These are phyloP conservation scores for Saussurea involucrata DNA, from an alignment of 129 eudicot genomes.

Conservation along the genomic window DNA sequence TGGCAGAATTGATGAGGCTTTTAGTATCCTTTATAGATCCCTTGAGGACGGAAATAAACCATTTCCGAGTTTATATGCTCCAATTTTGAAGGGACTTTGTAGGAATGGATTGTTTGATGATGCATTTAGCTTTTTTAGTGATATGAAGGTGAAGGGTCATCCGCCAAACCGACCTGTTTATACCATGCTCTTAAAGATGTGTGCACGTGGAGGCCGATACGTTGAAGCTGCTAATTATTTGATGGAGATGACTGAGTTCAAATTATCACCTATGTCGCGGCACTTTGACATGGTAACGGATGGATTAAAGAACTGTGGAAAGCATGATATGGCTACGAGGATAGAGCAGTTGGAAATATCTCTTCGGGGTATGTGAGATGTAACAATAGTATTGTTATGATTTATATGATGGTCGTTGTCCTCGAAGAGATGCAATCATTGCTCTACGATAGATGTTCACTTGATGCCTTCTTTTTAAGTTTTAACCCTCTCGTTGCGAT, in stretches of 20 bases:
- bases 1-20: conserved; percentile 65
- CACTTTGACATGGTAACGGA: conserved; percentile 96
- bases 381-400: conserved; percentile 6
- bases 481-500: background rate
- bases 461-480: background rate
- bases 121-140: conserved; percentile 88
- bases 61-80: conserved; percentile 93
- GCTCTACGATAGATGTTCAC: no score
- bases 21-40: conserved; percentile 73
- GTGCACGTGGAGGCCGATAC: conserved; percentile 80
- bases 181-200: conserved; percentile 85
- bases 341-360: conserved; percentile 91
- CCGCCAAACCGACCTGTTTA: conserved; percentile 93
- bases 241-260: conserved; percentile 87
- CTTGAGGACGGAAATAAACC: conserved; percentile 86
- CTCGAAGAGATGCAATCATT: no score
- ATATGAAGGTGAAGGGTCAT: conserved; percentile 91
- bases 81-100: conserved; percentile 74
- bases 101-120: conserved; percentile 86
- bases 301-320: conserved; percentile 87
- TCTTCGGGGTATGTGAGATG: conserved; percentile 53
- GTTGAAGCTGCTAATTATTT: conserved; percentile 91
- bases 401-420: no score
- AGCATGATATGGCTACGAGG: conserved; percentile 86
- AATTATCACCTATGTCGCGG: conserved; percentile 61